Conservation (phyloP, 768 basidiomycete species). For the Trametes gibbosa region DNA sequence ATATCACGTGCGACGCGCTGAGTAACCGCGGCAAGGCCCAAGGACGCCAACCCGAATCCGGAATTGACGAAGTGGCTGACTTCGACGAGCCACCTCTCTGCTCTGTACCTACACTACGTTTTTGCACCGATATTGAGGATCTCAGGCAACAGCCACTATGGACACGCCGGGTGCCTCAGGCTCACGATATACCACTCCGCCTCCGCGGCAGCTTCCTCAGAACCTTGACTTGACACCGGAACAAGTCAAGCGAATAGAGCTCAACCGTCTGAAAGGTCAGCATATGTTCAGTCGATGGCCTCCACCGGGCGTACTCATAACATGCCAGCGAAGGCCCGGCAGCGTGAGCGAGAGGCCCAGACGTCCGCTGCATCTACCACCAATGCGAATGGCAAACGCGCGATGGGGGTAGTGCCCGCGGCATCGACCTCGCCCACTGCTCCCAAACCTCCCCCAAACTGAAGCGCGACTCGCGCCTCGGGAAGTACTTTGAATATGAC, state of each 20-base stretch:
- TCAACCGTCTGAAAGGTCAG: slow-evolving; percentile 75
- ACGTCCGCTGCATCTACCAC: slow-evolving; percentile 43
- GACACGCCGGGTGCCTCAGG: slow-evolving; percentile 6
- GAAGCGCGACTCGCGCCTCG: slow-evolving; percentile 74
- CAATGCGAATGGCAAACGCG: slow-evolving; percentile 77
- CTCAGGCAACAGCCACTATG: background rate
- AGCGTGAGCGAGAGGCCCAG: slow-evolving; percentile 62
- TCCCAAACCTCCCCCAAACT: slow-evolving; percentile 50
- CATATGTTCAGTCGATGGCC: background rate
- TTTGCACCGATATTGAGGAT: background rate
- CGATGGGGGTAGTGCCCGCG: slow-evolving; percentile 56
- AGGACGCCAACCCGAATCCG: background rate
- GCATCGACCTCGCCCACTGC: slow-evolving; percentile 60
- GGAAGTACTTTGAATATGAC: slow-evolving; percentile 96
- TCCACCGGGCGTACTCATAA: background rate
- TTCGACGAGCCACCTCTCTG: background rate
- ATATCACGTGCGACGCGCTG: background rate
- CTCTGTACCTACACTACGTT: no score
- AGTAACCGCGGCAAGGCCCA: no score
- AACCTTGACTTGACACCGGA: slow-evolving; percentile 52
- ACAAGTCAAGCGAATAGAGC: slow-evolving; percentile 67
- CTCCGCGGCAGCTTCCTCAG: slow-evolving; percentile 28
- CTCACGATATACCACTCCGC: slow-evolving; percentile 36
- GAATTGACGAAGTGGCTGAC: background rate
- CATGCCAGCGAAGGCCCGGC: slow-evolving; percentile 65